Evolutionary conservation across 257 asterid species (phyloP).

Genomic region (Solanum chiquidenum): DNA sequence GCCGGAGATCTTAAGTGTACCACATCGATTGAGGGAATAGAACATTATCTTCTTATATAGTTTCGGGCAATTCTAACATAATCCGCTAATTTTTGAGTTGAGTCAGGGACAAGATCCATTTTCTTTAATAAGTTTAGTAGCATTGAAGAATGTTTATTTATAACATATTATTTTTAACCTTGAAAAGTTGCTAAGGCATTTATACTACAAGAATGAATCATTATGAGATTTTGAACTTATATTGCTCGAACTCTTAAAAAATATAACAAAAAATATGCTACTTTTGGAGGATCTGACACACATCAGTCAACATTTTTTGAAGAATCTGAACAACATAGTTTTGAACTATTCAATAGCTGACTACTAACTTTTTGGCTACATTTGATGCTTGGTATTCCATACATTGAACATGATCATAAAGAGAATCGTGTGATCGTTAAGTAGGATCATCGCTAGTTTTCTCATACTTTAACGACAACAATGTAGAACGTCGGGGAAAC

Average conservation of each 20-base stretch:
- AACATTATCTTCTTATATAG: neutral
- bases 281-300: neutral
- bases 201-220: neutral
- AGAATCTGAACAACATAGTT: neutral
- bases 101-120: too few species aligned
- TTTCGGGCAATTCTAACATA: neutral
- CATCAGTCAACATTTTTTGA: too few species aligned
- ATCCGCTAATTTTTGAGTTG: too few species aligned
- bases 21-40: neutral
- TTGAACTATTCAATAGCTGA: neutral
- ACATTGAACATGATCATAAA: neutral
- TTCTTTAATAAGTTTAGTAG: too few species aligned
- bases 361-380: neutral
- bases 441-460: neutral
- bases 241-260: neutral
- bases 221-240: neutral
- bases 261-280: too few species aligned
- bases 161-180: too few species aligned
- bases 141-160: too few species aligned
- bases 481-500: neutral
- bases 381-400: neutral
- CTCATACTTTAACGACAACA: neutral
- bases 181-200: too few species aligned
- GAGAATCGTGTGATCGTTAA: neutral
- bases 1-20: neutral